Evolutionary conservation across 495 filamentous ascomycete genomes (phyloP).

Genomic region (Hypoxylon trugodes): DNA sequence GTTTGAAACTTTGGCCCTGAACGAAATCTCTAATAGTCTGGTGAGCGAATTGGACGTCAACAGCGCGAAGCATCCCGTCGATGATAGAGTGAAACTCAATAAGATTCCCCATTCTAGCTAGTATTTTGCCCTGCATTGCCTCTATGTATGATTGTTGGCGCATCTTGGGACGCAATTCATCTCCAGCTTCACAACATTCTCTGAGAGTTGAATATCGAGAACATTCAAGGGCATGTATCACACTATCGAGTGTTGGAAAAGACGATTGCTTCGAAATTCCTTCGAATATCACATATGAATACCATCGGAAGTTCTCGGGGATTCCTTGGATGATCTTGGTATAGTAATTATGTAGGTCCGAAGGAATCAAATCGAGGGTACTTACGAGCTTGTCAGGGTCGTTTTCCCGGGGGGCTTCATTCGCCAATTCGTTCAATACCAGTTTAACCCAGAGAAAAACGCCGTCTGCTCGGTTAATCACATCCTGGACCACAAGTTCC

Average conservation of each 20-base stretch:
- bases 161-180: not conserved
- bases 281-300: conserved; percentile 16
- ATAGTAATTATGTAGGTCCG: conserved; percentile 17
- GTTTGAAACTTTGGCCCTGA: conserved; percentile 7
- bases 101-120: not conserved
- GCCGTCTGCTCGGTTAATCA: conserved; percentile 22
- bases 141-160: not conserved
- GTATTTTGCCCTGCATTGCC: not conserved
- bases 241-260: not conserved
- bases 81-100: not conserved
- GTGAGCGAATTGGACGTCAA: conserved; percentile 10
- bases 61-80: not conserved
- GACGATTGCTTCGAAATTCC: not conserved
- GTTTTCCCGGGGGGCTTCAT: not conserved
- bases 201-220: conserved; percentile 1
- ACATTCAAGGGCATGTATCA: conserved; percentile 6
- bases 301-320: conserved; percentile 8
- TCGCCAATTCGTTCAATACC: conserved; percentile 9
- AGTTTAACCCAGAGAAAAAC: conserved; percentile 36
- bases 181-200: not conserved
- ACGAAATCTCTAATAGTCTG: conserved; percentile 28
- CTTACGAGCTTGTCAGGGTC: not conserved
- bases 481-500: not conserved
- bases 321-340: conserved; percentile 5
- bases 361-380: conserved; percentile 14